Evolutionary conservation across 352 stramenopile species (phyloP).

Genomic region (Discostella stelligera): DNA sequence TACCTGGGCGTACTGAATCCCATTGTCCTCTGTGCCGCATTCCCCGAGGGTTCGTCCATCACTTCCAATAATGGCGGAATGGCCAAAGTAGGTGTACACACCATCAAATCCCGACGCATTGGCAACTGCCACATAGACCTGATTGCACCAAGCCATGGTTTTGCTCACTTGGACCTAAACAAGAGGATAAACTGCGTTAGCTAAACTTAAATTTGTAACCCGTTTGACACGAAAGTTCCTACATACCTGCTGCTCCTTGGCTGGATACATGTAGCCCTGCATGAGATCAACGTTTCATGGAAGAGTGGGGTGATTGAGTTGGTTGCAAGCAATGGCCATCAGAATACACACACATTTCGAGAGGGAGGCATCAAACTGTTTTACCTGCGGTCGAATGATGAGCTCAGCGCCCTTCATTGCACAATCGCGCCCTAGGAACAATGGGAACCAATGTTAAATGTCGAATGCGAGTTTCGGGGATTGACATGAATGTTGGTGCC

Average conservation of each 20-base stretch:
- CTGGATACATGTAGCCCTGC: slow-evolving; percentile 62
- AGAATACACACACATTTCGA: too few relatives aligned
- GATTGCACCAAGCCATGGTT: slow-evolving; percentile 81
- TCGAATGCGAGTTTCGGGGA: too few relatives aligned
- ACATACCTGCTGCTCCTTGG: slow-evolving; percentile 69
- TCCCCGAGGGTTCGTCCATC: slow-evolving; percentile 78
- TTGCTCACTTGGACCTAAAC: slow-evolving; percentile 73
- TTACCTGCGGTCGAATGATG: slow-evolving; percentile 66
- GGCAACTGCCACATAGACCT: slow-evolving; percentile 71
- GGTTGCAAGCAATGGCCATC: too few relatives aligned
- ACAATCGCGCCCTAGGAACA: background rate
- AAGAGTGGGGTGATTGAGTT: too few relatives aligned
- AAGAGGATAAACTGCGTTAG: slow-evolving; percentile 2
- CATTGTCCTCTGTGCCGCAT: slow-evolving; percentile 77
- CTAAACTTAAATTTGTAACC: slow-evolving; percentile 9
- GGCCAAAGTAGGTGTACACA: slow-evolving; percentile 71
- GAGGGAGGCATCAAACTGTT: too few relatives aligned
- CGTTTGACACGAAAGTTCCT: too few relatives aligned
- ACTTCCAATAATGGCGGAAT: slow-evolving; percentile 71
- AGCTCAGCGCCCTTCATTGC: slow-evolving; percentile 73
- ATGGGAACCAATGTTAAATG: too few relatives aligned
- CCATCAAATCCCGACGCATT: slow-evolving; percentile 80
- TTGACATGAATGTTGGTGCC: too few relatives aligned
- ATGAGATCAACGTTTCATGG: too few relatives aligned
- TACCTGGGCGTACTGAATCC: slow-evolving; percentile 34